Evolutionary conservation across 1,284 basidiomycete species (phyloP).

Genomic region (Melampsora americana): DNA sequence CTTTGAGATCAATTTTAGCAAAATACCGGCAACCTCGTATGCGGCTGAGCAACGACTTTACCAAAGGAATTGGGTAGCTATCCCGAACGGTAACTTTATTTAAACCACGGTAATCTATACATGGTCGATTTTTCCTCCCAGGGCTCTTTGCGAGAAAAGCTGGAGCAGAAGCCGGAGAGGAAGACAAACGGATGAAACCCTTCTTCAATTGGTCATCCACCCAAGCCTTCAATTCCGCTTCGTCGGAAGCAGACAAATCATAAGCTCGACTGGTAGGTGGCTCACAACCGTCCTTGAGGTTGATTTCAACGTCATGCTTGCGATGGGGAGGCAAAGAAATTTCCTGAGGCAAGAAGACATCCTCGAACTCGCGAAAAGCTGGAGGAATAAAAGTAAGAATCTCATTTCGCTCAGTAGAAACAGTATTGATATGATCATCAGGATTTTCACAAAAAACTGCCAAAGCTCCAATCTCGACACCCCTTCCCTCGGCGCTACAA

Average conservation of each 20-base stretch:
- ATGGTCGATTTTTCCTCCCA: conserved; percentile 20
- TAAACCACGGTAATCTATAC: conserved; percentile 6
- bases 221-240: neutral
- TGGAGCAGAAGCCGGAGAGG: neutral
- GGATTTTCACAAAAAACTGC: too few species aligned
- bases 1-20: conserved; percentile 52
- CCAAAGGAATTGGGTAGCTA: conserved; percentile 7
- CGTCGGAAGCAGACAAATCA: neutral
- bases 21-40: conserved; percentile 1
- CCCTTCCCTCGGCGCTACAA: too few species aligned
- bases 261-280: neutral
- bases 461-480: too few species aligned
- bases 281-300: neutral
- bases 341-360: neutral
- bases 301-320: neutral
- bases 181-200: neutral
- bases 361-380: too few species aligned
- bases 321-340: neutral
- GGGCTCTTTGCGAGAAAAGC: conserved; percentile 37
- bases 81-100: conserved; percentile 2
- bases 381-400: neutral
- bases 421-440: too few species aligned
- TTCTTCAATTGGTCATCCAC: neutral
- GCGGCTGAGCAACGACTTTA: neutral
- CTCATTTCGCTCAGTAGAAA: neutral